These are phyloP conservation scores for Podaxis sp. DNA, from an alignment of 768 basidiomycete genomes.

Conservation along the genomic window DNA sequence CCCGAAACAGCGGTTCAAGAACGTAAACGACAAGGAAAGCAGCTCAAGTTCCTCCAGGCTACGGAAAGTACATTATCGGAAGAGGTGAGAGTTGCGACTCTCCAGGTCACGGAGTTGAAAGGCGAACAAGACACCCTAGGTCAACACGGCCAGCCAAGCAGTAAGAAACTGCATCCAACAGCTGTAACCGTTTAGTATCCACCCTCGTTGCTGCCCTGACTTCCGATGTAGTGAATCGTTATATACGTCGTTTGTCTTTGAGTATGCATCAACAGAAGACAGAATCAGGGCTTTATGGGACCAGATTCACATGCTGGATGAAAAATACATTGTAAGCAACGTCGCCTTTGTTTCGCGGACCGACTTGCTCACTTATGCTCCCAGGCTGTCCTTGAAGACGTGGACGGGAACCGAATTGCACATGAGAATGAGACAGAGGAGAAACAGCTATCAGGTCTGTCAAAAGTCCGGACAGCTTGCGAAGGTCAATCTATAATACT, in stretches of 20 bases:
- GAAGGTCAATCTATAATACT: constrained; percentile 1
- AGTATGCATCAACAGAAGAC: constrained; percentile 3
- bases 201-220: background rate
- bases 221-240: background rate
- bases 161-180: background rate
- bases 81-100: background rate
- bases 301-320: background rate
- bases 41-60: background rate
- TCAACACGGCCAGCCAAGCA: background rate
- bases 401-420: background rate
- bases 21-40: constrained; percentile 4
- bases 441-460: constrained; percentile 1
- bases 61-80: constrained; percentile 3
- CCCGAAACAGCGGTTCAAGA: background rate
- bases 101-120: background rate
- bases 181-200: background rate
- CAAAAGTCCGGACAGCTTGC: constrained; percentile 8
- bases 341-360: background rate
- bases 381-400: background rate
- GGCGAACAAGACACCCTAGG: background rate
- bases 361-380: background rate
- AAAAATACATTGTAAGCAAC: constrained; percentile 1
- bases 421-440: background rate
- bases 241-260: constrained; percentile 2
- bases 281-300: background rate